Evolutionary conservation across 2,329 filamentous ascomycete species (phyloP).

Genomic region (Seiridium cupressi): DNA sequence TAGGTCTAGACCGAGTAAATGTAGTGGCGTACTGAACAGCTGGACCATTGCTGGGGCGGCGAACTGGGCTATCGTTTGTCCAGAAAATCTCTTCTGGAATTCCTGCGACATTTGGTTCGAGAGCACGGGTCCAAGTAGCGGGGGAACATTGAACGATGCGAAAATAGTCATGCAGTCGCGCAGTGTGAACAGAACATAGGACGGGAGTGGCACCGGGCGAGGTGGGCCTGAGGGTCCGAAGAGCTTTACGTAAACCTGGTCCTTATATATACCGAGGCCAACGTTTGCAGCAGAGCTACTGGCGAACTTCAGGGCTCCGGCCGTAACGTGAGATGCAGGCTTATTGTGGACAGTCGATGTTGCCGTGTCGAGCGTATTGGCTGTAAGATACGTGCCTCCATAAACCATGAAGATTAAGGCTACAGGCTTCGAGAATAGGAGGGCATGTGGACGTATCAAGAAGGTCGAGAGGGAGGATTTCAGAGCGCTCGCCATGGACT

Average conservation of each 20-base stretch:
- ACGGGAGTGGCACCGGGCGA: slow-evolving; percentile 63
- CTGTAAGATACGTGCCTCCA: slow-evolving; percentile 84
- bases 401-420: slow-evolving; percentile 74
- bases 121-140: slow-evolving; percentile 70
- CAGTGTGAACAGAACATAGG: slow-evolving; percentile 75
- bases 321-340: slow-evolving; percentile 62
- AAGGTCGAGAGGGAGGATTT: slow-evolving; percentile 56
- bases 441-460: slow-evolving; percentile 55
- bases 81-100: slow-evolving; percentile 47
- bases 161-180: slow-evolving; percentile 90
- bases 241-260: slow-evolving; percentile 78
- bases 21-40: slow-evolving; percentile 76
- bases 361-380: slow-evolving; percentile 82
- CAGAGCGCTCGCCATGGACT: slow-evolving; percentile 58
- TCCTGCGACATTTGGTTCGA: slow-evolving; percentile 52
- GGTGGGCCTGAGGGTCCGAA: slow-evolving; percentile 63
- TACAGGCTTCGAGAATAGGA: slow-evolving; percentile 66
- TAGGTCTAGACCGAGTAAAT: slow-evolving; percentile 80
- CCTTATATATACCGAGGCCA: slow-evolving; percentile 84
- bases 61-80: slow-evolving; percentile 73
- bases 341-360: slow-evolving; percentile 60
- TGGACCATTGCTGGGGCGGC: slow-evolving; percentile 77
- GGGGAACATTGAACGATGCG: slow-evolving; percentile 86
- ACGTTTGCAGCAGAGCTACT: slow-evolving; percentile 82
- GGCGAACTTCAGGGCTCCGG: slow-evolving; percentile 77